A percentile compares a stretch with the other conserved stretches of the same genome.
These are phyloP conservation scores for Prunus kanzakura DNA, from an alignment of 306 rosid genomes.

Conservation along the genomic window DNA sequence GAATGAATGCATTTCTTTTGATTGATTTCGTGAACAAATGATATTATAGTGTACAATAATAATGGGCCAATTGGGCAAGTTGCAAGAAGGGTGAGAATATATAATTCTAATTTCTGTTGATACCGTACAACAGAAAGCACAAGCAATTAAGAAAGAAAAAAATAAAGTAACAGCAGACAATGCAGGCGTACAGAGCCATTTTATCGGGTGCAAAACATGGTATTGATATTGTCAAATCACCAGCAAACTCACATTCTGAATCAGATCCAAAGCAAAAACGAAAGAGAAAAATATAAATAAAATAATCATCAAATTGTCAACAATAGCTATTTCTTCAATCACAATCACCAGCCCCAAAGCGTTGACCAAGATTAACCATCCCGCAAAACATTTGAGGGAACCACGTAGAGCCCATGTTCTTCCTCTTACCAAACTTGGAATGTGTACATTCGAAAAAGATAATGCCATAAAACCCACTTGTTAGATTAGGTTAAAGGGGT, in stretches of 20 bases:
- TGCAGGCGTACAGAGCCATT: neutral
- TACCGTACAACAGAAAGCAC: neutral
- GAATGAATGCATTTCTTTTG: neutral
- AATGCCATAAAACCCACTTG: slow-evolving; percentile 24
- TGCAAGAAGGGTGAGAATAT: neutral
- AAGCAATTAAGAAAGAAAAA: no score
- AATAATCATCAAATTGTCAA: neutral
- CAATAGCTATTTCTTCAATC: slow-evolving; percentile 6
- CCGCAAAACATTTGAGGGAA: neutral
- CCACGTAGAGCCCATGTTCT: slow-evolving; percentile 1
- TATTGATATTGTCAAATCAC: neutral
- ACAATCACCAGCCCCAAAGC: slow-evolving; percentile 17
- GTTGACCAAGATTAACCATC: slow-evolving; percentile 26
- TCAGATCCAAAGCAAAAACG: neutral
- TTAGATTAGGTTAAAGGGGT: slow-evolving; percentile 1
- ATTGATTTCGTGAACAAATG: neutral
- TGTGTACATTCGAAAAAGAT: neutral
- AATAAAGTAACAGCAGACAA: neutral
- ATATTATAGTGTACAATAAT: neutral
- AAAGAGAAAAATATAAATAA: neutral
- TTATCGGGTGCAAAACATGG: neutral
- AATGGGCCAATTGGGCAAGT: neutral
- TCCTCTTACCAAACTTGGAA: neutral
- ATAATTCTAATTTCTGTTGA: neutral
- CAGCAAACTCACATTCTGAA: neutral